Evolutionary conservation across 495 filamentous ascomycete genomes (phyloP).

Genomic region (Podospora sp.): DNA sequence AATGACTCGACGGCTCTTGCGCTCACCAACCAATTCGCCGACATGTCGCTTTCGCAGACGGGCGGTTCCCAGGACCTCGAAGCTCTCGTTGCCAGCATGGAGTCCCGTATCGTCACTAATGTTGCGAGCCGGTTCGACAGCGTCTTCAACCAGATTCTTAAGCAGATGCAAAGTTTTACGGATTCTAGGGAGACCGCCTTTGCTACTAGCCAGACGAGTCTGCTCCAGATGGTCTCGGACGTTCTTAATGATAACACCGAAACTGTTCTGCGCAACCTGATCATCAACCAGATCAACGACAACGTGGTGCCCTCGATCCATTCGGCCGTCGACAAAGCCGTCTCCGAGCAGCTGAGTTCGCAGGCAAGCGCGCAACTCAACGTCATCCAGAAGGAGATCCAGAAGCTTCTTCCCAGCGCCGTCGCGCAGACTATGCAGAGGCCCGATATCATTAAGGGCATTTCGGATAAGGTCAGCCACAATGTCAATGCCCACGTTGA

Average conservation of each 20-base stretch:
- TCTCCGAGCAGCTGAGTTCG: conserved; percentile 47
- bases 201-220: conserved; percentile 43
- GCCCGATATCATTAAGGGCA: conserved; percentile 64
- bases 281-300: conserved; percentile 66
- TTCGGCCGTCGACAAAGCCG: conserved; percentile 45
- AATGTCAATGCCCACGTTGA: conserved; percentile 70
- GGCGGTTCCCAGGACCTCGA: conserved; percentile 48
- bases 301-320: conserved; percentile 61
- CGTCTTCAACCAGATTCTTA: conserved; percentile 47
- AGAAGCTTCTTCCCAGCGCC: conserved; percentile 46
- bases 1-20: conserved; percentile 24
- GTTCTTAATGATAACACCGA: conserved; percentile 92
- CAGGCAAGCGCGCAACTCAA: conserved; percentile 52
- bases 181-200: conserved; percentile 37
- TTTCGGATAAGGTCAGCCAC: conserved; percentile 70
- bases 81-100: conserved; percentile 47
- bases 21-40: conserved; percentile 20
- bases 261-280: conserved; percentile 69
- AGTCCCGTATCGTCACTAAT: conserved; percentile 47
- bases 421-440: conserved; percentile 63
- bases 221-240: conserved; percentile 83
- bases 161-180: conserved; percentile 39
- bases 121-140: conserved; percentile 46
- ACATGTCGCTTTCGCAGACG: conserved; percentile 22
- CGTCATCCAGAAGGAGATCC: conserved; percentile 64